Evolutionary conservation across 164 flowering plant species (phyloP).

Genomic region (Protea cynaroides): DNA sequence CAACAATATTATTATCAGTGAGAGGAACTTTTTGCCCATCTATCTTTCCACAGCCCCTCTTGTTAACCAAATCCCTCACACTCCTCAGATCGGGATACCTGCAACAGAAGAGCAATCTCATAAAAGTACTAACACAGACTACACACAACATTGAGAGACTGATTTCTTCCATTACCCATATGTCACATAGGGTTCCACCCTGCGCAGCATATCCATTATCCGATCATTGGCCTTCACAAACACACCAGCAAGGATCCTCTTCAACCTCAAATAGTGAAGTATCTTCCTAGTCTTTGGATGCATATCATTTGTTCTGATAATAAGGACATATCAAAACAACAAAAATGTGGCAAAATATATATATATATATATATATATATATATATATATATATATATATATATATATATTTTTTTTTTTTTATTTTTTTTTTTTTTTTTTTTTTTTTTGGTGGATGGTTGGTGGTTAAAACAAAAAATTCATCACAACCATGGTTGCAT

Average conservation of each 20-base stretch:
- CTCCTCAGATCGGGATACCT: slow-evolving; percentile 81
- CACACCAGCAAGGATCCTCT: slow-evolving; percentile 47
- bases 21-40: slow-evolving; percentile 60
- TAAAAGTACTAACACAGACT: background rate
- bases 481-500: background rate
- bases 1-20: slow-evolving; percentile 74
- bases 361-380: too few relatives aligned
- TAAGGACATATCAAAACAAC: background rate
- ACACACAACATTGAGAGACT: background rate
- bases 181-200: slow-evolving; percentile 76
- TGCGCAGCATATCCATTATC: slow-evolving; percentile 45
- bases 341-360: background rate
- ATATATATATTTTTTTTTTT: too few relatives aligned
- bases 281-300: slow-evolving; percentile 58
- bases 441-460: too few relatives aligned
- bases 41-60: slow-evolving; percentile 61
- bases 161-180: slow-evolving; percentile 55
- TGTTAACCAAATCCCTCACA: slow-evolving; percentile 72
- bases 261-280: slow-evolving; percentile 40
- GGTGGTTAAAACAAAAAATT: background rate
- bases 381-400: too few relatives aligned
- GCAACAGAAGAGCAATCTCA: slow-evolving; percentile 5
- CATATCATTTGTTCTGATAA: slow-evolving; percentile 60
- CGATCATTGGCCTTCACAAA: slow-evolving; percentile 60
- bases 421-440: too few relatives aligned